phyloP scores from a whole-genome alignment of 2,329 filamentous ascomycete genomes.

The Torrubiella hemipterigena region DNA sequence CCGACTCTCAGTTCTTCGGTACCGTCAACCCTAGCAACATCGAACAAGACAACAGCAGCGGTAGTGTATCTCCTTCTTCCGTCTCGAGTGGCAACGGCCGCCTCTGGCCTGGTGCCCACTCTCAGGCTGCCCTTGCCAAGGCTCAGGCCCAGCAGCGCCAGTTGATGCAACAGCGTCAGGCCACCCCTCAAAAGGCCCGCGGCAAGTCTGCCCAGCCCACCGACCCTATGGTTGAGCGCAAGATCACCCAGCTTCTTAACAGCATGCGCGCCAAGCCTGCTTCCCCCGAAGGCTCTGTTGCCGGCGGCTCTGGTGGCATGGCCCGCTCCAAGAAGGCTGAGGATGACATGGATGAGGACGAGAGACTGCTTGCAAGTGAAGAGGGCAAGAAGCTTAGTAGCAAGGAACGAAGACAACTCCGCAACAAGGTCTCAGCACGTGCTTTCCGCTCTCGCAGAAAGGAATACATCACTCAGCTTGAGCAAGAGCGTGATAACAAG shows the following conservation, averaged over 20 bases:
- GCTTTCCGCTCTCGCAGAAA: slow-evolving; percentile 97
- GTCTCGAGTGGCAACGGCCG: slow-evolving; percentile 52
- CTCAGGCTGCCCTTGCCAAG: slow-evolving; percentile 71
- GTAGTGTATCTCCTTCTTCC: slow-evolving; percentile 31
- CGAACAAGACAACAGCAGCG: slow-evolving; percentile 41
- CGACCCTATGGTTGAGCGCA: slow-evolving; percentile 74
- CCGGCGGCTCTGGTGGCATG: slow-evolving; percentile 51
- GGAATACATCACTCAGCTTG: slow-evolving; percentile 94
- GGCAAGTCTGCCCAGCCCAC: slow-evolving; percentile 38
- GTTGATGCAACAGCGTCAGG: slow-evolving; percentile 38
- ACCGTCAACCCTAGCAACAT: slow-evolving; percentile 64
- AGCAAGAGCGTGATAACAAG: slow-evolving; percentile 76
- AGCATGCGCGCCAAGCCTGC: slow-evolving; percentile 72
- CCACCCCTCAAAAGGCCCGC: slow-evolving; percentile 29
- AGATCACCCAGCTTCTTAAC: slow-evolving; percentile 84
- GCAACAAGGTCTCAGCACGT: slow-evolving; percentile 96
- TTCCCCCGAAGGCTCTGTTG: slow-evolving; percentile 29
- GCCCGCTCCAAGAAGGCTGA: slow-evolving; percentile 80
- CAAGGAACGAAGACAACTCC: slow-evolving; percentile 92
- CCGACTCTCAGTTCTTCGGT: slow-evolving; percentile 50
- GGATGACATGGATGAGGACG: slow-evolving; percentile 97
- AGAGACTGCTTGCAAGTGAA: slow-evolving; percentile 85
- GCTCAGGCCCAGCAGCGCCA: slow-evolving; percentile 58
- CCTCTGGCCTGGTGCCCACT: slow-evolving; percentile 89
- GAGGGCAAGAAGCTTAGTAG: slow-evolving; percentile 98